These are phyloP conservation scores for Paspalum notatum DNA, from an alignment of 176 grass and related monocot species.

Conservation along the genomic window DNA sequence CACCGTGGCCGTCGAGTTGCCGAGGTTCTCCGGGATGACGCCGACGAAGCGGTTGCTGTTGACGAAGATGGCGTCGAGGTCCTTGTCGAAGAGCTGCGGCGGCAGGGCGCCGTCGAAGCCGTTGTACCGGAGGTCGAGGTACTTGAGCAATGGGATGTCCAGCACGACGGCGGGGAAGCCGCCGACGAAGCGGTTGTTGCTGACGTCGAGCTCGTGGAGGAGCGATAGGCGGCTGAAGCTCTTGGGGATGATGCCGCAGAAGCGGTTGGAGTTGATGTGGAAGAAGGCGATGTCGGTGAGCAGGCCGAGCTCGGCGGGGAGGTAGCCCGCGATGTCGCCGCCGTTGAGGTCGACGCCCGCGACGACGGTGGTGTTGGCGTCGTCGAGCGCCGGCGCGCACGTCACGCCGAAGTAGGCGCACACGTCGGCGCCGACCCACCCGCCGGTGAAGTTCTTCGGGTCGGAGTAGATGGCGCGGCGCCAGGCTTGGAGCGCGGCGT, in stretches of 20 bases:
- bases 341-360: constrained; percentile 77
- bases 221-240: constrained; percentile 53
- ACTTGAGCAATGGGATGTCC: constrained; percentile 52
- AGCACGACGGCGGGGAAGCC: constrained; percentile 54
- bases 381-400: constrained; percentile 51
- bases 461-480: constrained; percentile 78
- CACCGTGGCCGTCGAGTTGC: constrained; percentile 58
- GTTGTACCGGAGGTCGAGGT: constrained; percentile 78
- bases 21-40: constrained; percentile 53
- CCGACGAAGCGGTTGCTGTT: constrained; percentile 73
- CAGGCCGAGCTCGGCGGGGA: constrained; percentile 63
- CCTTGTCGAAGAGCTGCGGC: constrained; percentile 59
- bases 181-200: constrained; percentile 90
- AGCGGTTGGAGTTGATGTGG: constrained; percentile 84
- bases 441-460: constrained; percentile 70
- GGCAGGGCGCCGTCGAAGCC: constrained; percentile 69
- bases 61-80: constrained; percentile 71
- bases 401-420: constrained; percentile 69
- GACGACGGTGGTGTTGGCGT: constrained; percentile 37
- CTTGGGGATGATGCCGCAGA: constrained; percentile 75
- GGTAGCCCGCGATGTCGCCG: constrained; percentile 76
- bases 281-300: constrained; percentile 66
- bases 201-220: constrained; percentile 80
- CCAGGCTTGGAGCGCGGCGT: constrained; percentile 60
- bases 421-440: constrained; percentile 59